Conservation (phyloP, 2,329 filamentous ascomycete species). For the Xylaria sp. region DNA sequence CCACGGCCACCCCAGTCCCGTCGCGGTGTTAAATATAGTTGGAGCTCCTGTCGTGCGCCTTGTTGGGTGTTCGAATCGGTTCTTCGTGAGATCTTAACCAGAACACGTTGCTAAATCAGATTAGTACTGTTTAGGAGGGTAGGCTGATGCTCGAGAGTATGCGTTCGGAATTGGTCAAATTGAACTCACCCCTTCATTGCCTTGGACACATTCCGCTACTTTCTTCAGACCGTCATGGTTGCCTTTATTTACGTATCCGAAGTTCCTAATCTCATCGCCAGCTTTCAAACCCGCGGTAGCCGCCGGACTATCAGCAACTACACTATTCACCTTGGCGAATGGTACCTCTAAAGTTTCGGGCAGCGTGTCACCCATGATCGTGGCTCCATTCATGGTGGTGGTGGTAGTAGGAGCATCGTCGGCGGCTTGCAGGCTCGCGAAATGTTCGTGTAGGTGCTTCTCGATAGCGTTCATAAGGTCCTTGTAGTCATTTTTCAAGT, state of each 20-base stretch:
- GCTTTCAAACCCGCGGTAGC: conserved; percentile 78
- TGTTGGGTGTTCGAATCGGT: conserved; percentile 49
- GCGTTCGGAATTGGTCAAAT: neutral
- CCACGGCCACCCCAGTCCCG: conserved; percentile 90
- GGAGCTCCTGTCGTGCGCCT: conserved; percentile 61
- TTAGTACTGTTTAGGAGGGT: conserved; percentile 5
- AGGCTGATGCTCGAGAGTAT: neutral
- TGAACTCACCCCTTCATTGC: conserved; percentile 81
- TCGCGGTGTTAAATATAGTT: conserved; percentile 75
- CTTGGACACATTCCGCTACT: conserved; percentile 87
- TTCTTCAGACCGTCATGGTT: conserved; percentile 88
- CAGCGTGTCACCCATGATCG: conserved; percentile 43
- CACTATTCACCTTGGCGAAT: conserved; percentile 90
- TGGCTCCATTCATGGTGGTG: conserved; percentile 30
- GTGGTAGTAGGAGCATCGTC: conserved; percentile 45
- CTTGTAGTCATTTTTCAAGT: conserved; percentile 92
- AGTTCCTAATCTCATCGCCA: conserved; percentile 82
- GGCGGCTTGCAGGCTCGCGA: conserved; percentile 70
- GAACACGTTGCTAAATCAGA: conserved; percentile 65
- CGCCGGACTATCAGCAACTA: conserved; percentile 80
- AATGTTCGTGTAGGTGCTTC: conserved; percentile 84
- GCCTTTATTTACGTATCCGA: conserved; percentile 80
- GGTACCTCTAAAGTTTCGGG: conserved; percentile 51
- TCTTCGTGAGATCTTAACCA: conserved; percentile 68
- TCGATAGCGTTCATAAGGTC: conserved; percentile 84